These are phyloP conservation scores for Canavalia ensiformis DNA, from an alignment of 306 rosid genomes.

Conservation along the genomic window DNA sequence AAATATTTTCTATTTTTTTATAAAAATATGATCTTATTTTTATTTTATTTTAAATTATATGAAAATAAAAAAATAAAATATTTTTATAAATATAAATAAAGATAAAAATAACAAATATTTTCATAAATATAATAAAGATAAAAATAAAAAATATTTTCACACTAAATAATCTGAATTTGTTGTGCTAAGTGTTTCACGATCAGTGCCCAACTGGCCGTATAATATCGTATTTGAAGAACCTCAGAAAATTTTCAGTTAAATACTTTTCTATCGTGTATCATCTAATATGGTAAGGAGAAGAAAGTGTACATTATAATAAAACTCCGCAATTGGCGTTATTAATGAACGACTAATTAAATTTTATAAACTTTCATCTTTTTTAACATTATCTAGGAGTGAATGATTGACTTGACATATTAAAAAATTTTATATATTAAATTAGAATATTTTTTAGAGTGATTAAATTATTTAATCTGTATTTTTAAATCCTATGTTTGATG, in stretches of 20 bases:
- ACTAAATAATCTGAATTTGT: too few relatives aligned
- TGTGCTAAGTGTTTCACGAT: background rate
- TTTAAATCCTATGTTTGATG: background rate
- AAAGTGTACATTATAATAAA: background rate
- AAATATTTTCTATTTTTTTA: too few relatives aligned
- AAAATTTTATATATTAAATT: too few relatives aligned
- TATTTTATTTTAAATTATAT: too few relatives aligned
- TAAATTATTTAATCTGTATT: background rate
- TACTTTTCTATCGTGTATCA: background rate
- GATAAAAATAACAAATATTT: too few relatives aligned
- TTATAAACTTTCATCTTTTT: background rate
- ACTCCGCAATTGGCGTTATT: background rate
- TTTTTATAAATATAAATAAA: too few relatives aligned
- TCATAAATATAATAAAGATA: too few relatives aligned
- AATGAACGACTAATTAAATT: background rate
- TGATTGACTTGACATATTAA: background rate
- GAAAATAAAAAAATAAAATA: too few relatives aligned
- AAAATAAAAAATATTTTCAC: too few relatives aligned
- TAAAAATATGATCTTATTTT: too few relatives aligned
- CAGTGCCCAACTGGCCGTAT: too few relatives aligned
- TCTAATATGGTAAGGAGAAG: background rate
- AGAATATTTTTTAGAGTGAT: too few relatives aligned
- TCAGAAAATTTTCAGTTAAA: background rate
- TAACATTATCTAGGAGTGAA: background rate
- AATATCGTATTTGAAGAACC: background rate